Percentiles rank a stretch among this genome's conserved stretches.
These are phyloP conservation scores for Achlya hypogyna DNA, from an alignment of 352 stramenopile species.

Conservation along the genomic window DNA sequence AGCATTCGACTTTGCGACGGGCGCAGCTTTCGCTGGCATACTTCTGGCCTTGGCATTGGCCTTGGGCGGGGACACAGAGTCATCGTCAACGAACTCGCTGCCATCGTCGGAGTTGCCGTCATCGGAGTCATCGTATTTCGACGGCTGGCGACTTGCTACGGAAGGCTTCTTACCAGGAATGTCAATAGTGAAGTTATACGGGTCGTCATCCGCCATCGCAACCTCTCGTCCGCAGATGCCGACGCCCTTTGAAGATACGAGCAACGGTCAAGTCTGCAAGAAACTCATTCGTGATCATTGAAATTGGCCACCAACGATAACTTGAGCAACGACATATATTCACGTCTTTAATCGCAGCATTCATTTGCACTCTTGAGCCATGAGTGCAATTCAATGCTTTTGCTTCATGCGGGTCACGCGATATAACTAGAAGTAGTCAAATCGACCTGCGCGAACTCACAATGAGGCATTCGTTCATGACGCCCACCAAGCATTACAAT, in stretches of 20 bases:
- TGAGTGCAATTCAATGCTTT: no score
- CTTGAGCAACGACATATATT: no score
- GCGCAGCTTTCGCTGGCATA: neutral
- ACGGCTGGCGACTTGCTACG: slow-evolving; percentile 26
- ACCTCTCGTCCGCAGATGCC: no score
- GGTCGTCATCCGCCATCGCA: slow-evolving; percentile 28
- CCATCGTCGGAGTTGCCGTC: neutral
- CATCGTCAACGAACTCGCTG: neutral
- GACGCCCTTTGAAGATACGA: neutral
- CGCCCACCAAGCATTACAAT: no score
- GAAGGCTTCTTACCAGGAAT: slow-evolving; percentile 23
- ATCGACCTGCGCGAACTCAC: no score
- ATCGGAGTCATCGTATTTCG: slow-evolving; percentile 33
- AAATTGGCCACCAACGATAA: no score
- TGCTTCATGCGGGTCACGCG: neutral
- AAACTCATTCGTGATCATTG: no score
- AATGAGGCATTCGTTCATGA: no score
- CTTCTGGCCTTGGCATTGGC: neutral
- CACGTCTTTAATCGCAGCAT: no score
- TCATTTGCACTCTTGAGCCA: no score
- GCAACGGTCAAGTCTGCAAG: no score
- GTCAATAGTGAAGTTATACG: slow-evolving; percentile 45
- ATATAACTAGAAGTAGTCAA: no score
- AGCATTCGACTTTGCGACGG: slow-evolving; percentile 24
- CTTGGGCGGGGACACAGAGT: neutral